Conservation (phyloP, 2,329 filamentous ascomycete genomes). For the Ceratocystiopsis sp. region DNA sequence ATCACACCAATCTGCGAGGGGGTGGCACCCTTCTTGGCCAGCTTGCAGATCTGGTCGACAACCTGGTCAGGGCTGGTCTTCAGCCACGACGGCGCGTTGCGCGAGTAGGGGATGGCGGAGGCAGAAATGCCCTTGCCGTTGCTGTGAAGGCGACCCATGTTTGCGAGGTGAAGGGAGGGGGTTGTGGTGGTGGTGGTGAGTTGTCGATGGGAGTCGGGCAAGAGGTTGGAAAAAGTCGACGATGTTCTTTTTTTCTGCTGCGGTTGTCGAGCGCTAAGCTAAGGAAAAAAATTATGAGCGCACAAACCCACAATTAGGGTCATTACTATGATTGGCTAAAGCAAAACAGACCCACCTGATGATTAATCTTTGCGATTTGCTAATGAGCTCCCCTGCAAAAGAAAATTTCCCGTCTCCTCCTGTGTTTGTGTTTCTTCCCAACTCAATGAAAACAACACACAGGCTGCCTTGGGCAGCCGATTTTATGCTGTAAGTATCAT, state of each 20-base stretch:
- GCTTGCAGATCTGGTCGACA: conserved; percentile 97
- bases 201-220: conserved; percentile 12
- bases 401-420: no score
- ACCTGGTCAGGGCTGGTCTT: conserved; percentile 98
- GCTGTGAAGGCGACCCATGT: conserved; percentile 96
- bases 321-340: neutral
- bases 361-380: neutral
- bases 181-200: conserved; percentile 17
- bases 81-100: conserved; percentile 82
- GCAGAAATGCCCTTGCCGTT: conserved; percentile 98
- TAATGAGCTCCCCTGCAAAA: no score
- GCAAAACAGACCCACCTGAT: neutral
- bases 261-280: neutral
- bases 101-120: conserved; percentile 93
- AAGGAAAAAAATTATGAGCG: neutral
- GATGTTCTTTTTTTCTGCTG: conserved; percentile 2
- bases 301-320: neutral
- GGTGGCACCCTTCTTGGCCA: conserved; percentile 96
- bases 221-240: conserved; percentile 6
- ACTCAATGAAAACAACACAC: no score
- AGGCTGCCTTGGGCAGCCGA: no score
- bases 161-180: conserved; percentile 25
- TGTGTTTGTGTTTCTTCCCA: no score
- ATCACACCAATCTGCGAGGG: conserved; percentile 98
- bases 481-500: conserved; percentile 1